These are phyloP conservation scores for Fraxinus anomala DNA, from an alignment of 257 asterid species.

Conservation along the genomic window DNA sequence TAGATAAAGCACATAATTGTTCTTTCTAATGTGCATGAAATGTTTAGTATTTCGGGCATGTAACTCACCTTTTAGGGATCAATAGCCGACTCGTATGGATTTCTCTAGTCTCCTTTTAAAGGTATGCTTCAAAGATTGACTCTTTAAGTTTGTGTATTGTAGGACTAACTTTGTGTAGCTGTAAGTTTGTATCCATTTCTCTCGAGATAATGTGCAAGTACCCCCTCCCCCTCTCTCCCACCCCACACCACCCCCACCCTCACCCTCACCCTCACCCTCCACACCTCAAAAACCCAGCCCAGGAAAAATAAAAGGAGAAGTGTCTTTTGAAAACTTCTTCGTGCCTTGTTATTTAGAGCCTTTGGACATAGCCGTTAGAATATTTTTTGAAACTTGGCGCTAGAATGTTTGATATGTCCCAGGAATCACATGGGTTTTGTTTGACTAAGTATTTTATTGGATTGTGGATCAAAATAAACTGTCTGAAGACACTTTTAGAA, in stretches of 20 bases:
- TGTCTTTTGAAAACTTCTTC: not conserved
- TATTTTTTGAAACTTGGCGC: constrained; percentile 2
- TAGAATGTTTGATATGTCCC: not conserved
- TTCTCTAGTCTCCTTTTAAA: not conserved
- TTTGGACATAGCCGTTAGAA: not conserved
- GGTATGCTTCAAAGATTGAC: constrained; percentile 4
- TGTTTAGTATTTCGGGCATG: constrained; percentile 25
- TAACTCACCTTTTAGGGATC: constrained; percentile 22
- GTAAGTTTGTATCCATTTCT: not conserved
- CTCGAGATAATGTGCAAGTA: not conserved
- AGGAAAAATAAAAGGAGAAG: not conserved
- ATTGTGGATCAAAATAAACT: not conserved
- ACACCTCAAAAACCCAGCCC: not conserved
- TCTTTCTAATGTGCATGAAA: constrained; percentile 37
- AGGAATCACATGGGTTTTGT: not conserved
- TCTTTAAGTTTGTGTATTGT: not conserved
- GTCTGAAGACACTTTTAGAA: constrained; percentile 26
- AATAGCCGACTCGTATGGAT: constrained; percentile 23
- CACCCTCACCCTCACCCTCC: not conserved
- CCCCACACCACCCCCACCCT: not conserved
- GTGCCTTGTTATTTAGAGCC: not conserved
- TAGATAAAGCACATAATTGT: constrained; percentile 39
- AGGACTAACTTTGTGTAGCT: constrained; percentile 7
- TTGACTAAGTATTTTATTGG: constrained; percentile 16
- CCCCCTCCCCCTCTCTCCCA: not conserved